Evolutionary conservation across 805 yeast species (phyloP), one percentile per base, ranked within the genome.

Genomic region (Saturnispora bothae): DNA sequence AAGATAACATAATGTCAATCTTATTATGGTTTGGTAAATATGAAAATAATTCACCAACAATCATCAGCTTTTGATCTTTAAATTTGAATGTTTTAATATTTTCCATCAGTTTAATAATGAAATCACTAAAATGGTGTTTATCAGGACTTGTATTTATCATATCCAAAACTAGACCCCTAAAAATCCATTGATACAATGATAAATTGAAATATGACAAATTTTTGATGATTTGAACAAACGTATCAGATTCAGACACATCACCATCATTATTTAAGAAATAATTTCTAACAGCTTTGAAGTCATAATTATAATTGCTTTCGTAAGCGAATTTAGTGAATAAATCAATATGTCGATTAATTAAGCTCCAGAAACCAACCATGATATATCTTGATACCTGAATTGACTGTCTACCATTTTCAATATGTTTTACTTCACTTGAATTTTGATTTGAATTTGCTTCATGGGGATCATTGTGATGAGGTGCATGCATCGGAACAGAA

Each of bases 41-140:
- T 20, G 60, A 57, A 48, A 68, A 66, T 10, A 67, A 42, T n/a
- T 63, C 60, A 4, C 67, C 64, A 33, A 61, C 46, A 9, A 61
- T 43, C 6, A 18, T 12, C 18, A 13, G 28, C 3, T 19, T 12
- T 26, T 28, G 28, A 6, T 4, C 25, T 7, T 30, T 22, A 22
- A 22, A 32, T 20, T 26, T 37, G 23, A 27, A 26, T 10, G 35
- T 12, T 37, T 31, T 34, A 14, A 36, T 33, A 10, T 27, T 32
- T 13, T 14, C 19, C 25, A 41, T 28, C 8, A 44, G 33, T 15
- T 34, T 30, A 16, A 38, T 31, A 20, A 41, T 21, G 15, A 44
- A 34, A 12, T n/a, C 15, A 18, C 36, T 31, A 36, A 37, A 33
- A 10, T 15, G 8, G 18, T 25, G 29, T 4, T 19, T 17, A 2